Evolutionary conservation across 2,329 filamentous ascomycete genomes (phyloP).

Genomic region (Sphaerulina populicola): DNA sequence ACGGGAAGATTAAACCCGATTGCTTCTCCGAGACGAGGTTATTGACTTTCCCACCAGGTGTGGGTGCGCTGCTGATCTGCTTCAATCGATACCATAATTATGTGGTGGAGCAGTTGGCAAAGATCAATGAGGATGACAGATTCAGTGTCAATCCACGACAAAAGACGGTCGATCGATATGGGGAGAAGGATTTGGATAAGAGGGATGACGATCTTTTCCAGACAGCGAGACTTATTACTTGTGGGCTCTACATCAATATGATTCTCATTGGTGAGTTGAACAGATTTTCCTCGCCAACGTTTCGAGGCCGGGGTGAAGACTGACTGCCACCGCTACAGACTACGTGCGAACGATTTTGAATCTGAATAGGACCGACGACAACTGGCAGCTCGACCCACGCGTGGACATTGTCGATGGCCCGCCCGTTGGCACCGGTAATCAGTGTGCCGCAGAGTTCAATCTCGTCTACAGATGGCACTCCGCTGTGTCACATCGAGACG

Average conservation of each 20-base stretch:
- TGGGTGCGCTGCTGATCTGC: constrained; percentile 59
- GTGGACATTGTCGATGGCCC: constrained; percentile 34
- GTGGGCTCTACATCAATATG: constrained; percentile 48
- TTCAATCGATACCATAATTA: constrained; percentile 78
- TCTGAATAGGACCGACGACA: constrained; percentile 37
- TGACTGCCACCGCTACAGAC: constrained; percentile 27
- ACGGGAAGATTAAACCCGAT: constrained; percentile 63
- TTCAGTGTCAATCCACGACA: constrained; percentile 61
- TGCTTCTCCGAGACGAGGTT: constrained; percentile 59
- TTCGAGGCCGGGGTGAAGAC: not conserved
- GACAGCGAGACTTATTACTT: constrained; percentile 45
- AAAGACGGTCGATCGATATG: constrained; percentile 29
- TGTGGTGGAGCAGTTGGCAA: constrained; percentile 65
- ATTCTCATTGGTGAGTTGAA: constrained; percentile 34
- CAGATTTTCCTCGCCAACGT: not conserved
- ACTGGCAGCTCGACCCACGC: constrained; percentile 40
- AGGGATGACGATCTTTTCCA: constrained; percentile 46
- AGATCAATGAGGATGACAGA: constrained; percentile 76
- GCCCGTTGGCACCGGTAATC: constrained; percentile 42
- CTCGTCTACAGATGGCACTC: constrained; percentile 47
- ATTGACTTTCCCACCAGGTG: constrained; percentile 58
- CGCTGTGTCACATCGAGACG: constrained; percentile 39
- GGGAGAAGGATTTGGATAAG: constrained; percentile 28
- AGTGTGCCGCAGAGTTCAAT: constrained; percentile 48
- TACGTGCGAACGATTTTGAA: constrained; percentile 49